Base-by-base conservation (phyloP, 2,329 filamentous ascomycete species). In the Botrytis sinoallii region DNA sequence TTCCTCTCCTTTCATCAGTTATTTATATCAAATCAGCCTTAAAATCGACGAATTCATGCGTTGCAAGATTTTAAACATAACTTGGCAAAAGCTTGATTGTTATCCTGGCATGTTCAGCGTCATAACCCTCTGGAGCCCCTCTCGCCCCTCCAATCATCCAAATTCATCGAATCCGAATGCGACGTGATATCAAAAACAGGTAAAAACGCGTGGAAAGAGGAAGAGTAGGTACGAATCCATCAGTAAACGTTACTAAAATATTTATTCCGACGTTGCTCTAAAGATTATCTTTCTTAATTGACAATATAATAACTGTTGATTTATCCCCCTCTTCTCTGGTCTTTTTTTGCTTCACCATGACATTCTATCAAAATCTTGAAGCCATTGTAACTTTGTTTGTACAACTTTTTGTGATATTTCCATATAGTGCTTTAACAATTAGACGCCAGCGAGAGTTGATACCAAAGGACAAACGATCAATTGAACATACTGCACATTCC, bases 371-470 rank as follows among this genome's bases (percentile, higher is more conserved):
- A 38, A 57, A 68, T 46, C 38, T 78, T 2, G 70, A 77, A 74
- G 74, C 74, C 14, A 67, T 77, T 8, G 25, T 78, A n/a, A 63
- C 65, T 14, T 70, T 78, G 20, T 72, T 80, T 29, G 78, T 80
- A 61, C 81, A 82, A 73, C 63, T 78, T 29, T 79, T 81, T 44
- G 73, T 82, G 55, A 77, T 80, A 38, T 79, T 82, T 44, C 81
- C 81, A 4, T 78, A 79, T 38, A 79, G 77, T 73, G 79, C 80
- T 9, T 71, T 80, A 38, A 81, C 80, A 10, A 79, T 78, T 7
- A 77, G 72, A 18, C 77, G 80, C 55, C 78, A 80, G 44, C 74
- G 68, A 72, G 61, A 72, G 32, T 57, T 74, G n/a, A 65, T 57
- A 20, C 55, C 59, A 18, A 59, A 29, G 38, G 44, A 55, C 29